phyloP scores from a whole-genome alignment of 208 protist genomes.

The Trypanosoma brucei region DNA sequence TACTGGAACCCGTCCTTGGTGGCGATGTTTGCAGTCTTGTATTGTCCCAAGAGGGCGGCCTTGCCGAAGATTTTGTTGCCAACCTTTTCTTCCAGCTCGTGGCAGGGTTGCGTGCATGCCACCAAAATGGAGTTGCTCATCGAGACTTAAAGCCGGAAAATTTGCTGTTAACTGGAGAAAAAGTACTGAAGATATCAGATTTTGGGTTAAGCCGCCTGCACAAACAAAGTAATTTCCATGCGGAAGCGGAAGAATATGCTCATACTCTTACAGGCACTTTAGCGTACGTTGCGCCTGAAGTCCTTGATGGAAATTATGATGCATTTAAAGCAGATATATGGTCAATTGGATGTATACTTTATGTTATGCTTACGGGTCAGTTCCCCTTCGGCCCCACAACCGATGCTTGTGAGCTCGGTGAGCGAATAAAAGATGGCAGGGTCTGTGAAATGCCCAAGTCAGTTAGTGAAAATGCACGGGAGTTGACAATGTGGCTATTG shows the following conservation, averaged over 20 bases:
- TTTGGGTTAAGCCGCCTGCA: conserved; percentile 87
- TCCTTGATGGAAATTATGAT: conserved; percentile 73
- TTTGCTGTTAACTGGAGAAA: conserved; percentile 74
- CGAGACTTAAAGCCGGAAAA: conserved; percentile 94
- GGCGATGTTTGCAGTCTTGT: conserved; percentile 82
- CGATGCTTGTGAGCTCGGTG: conserved; percentile 43
- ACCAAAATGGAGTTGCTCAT: conserved; percentile 86
- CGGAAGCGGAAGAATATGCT: conserved; percentile 56
- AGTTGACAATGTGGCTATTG: conserved; percentile 61
- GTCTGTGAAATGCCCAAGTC: conserved; percentile 43
- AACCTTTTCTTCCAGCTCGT: conserved; percentile 74
- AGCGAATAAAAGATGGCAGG: conserved; percentile 48
- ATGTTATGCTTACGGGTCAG: conserved; percentile 72
- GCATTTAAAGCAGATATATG: conserved; percentile 85
- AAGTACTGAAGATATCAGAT: conserved; percentile 81
- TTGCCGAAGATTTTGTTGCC: conserved; percentile 62
- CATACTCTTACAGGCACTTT: conserved; percentile 77
- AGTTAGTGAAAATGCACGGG: conserved; percentile 54
- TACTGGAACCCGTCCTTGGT: conserved; percentile 79
- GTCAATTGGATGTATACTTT: conserved; percentile 84
- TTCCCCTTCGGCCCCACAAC: conserved; percentile 81
- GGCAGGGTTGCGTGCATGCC: conserved; percentile 60
- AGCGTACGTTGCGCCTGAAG: conserved; percentile 79
- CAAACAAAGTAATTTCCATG: conserved; percentile 58
- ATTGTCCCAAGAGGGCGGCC: conserved; percentile 36